These are phyloP conservation scores for Lippia alba DNA, from an alignment of 305 asterid genomes.

Conservation along the genomic window DNA sequence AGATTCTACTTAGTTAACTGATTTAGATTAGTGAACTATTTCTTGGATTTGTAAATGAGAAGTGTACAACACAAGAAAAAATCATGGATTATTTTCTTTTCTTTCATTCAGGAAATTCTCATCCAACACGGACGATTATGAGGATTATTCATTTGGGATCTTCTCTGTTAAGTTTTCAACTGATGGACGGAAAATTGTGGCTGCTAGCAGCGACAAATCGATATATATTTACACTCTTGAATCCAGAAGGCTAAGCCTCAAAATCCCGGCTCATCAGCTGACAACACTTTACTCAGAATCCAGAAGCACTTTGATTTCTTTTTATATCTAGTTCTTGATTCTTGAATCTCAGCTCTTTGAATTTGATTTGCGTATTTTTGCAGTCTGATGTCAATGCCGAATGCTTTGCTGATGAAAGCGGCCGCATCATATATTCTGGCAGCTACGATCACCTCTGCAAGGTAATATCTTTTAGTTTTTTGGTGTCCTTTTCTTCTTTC, in stretches of 20 bases:
- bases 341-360: background rate
- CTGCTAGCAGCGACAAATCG: conserved; percentile 74
- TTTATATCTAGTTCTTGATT: conserved; percentile 14
- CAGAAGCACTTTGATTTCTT: background rate
- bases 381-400: conserved; percentile 88
- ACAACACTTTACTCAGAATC: background rate
- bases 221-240: conserved; percentile 91
- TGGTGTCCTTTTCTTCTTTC: too few relatives aligned
- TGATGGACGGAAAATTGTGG: conserved; percentile 91
- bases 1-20: background rate
- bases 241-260: conserved; percentile 68
- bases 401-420: too few relatives aligned
- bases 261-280: conserved; percentile 90
- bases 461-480: too few relatives aligned
- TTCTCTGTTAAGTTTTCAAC: conserved; percentile 92
- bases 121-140: conserved; percentile 53
- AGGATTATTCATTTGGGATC: conserved; percentile 81
- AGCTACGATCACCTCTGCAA: too few relatives aligned
- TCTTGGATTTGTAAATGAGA: conserved; percentile 2
- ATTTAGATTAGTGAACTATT: background rate
- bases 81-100: background rate
- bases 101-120: conserved; percentile 77
- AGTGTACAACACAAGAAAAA: background rate
- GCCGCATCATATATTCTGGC: too few relatives aligned
- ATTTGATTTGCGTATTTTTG: conserved; percentile 27